Percentiles rank a stretch among this genome's conserved stretches.
These are phyloP conservation scores for Wickerhamiella australiensis DNA, from an alignment of 805 yeast genomes.

Conservation along the genomic window DNA sequence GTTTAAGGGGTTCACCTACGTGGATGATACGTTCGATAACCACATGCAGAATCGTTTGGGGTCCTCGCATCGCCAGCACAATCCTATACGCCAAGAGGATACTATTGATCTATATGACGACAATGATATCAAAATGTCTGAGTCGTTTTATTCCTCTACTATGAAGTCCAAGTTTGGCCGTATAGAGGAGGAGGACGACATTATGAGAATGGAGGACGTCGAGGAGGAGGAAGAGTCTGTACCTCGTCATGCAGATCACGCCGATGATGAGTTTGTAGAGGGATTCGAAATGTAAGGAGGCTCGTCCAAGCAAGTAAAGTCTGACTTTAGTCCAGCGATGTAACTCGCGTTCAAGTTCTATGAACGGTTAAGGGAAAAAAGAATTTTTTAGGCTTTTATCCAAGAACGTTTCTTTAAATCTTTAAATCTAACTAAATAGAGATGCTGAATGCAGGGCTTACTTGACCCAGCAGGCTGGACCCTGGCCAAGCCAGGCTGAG, in stretches of 20 bases:
- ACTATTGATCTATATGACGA: slow-evolving; percentile 30
- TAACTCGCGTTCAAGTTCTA: no score
- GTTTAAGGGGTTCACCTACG: slow-evolving; percentile 93
- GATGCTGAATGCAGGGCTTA: no score
- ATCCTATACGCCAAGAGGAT: slow-evolving; percentile 23
- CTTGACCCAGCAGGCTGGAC: no score
- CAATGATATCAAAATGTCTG: slow-evolving; percentile 27
- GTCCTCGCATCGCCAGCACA: slow-evolving; percentile 16
- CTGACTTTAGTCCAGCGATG: no score
- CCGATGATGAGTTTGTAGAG: slow-evolving; percentile 57
- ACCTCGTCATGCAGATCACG: slow-evolving; percentile 23
- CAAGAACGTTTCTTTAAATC: neutral
- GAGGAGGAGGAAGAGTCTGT: slow-evolving; percentile 22
- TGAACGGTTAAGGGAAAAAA: no score
- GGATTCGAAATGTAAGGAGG: slow-evolving; percentile 61
- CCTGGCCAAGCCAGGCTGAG: no score
- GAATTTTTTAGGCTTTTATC: no score
- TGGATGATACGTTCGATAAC: slow-evolving; percentile 87
- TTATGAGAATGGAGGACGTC: slow-evolving; percentile 20
- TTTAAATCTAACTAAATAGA: no score
- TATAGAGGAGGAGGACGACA: slow-evolving; percentile 21
- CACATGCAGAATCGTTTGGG: slow-evolving; percentile 36
- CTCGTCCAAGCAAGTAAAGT: no score
- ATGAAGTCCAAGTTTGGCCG: slow-evolving; percentile 23
- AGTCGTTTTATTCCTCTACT: slow-evolving; percentile 25